Evolutionary conservation across 2,329 filamentous ascomycete genomes (phyloP).

Genomic region (Xylaria sp.): DNA sequence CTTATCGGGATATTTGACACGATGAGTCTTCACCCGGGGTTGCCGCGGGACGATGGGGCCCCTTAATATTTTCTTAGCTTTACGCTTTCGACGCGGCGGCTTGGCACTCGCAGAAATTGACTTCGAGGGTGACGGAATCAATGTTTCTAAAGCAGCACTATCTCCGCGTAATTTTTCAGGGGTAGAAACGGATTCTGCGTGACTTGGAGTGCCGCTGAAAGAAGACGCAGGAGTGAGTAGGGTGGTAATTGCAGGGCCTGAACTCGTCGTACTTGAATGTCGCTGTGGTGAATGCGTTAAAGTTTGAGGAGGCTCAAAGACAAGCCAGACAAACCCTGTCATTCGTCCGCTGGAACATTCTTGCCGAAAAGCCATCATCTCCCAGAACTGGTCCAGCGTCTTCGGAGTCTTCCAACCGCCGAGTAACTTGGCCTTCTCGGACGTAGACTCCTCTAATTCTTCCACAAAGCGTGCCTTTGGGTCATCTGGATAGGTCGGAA

Average conservation of each 20-base stretch:
- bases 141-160: constrained; percentile 44
- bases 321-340: constrained; percentile 94
- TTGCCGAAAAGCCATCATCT: constrained; percentile 96
- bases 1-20: constrained; percentile 61
- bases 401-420: constrained; percentile 86
- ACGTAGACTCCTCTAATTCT: constrained; percentile 82
- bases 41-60: constrained; percentile 72
- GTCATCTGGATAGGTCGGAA: constrained; percentile 93
- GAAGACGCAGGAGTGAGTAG: constrained; percentile 49
- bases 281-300: constrained; percentile 4
- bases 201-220: constrained; percentile 44
- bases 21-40: constrained; percentile 72
- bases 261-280: constrained; percentile 20
- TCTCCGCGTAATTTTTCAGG: constrained; percentile 8
- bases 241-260: background rate
- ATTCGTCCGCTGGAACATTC: constrained; percentile 93
- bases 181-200: constrained; percentile 37
- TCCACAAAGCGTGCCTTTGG: constrained; percentile 91
- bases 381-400: constrained; percentile 94
- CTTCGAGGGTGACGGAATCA: constrained; percentile 50
- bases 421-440: constrained; percentile 62
- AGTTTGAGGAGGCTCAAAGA: constrained; percentile 70
- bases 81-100: constrained; percentile 52
- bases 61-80: constrained; percentile 60
- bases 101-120: constrained; percentile 42